Percentiles rank a stretch among this genome's conserved stretches.
These are phyloP conservation scores for Chaetomium olivaceum DNA, from an alignment of 2,329 filamentous ascomycete species.

Conservation along the genomic window DNA sequence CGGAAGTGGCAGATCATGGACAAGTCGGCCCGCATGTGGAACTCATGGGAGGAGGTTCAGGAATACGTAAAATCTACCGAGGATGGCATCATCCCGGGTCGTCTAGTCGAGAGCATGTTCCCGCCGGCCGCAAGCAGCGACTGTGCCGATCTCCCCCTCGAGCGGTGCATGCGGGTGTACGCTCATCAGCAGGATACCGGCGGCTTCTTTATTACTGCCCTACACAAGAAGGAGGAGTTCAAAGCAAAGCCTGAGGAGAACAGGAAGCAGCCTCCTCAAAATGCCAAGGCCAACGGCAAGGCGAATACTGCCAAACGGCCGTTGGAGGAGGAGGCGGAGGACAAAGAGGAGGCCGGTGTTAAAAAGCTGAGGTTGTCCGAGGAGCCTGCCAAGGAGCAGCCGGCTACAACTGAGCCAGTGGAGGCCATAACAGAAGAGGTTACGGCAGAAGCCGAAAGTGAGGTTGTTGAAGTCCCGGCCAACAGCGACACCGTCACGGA, in stretches of 20 bases:
- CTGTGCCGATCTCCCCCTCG: slow-evolving; percentile 70
- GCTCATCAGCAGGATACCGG: slow-evolving; percentile 95
- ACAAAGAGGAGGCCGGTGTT: slow-evolving; percentile 38
- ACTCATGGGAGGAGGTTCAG: slow-evolving; percentile 78
- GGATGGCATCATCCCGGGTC: slow-evolving; percentile 61
- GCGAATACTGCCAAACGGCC: slow-evolving; percentile 39
- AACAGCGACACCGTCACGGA: slow-evolving; percentile 18
- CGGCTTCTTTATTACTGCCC: slow-evolving; percentile 93
- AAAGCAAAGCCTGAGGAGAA: slow-evolving; percentile 70
- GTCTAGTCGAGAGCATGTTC: slow-evolving; percentile 83
- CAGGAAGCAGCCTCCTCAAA: slow-evolving; percentile 40
- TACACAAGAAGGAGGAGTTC: slow-evolving; percentile 90
- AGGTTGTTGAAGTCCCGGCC: slow-evolving; percentile 18
- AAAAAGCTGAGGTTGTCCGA: slow-evolving; percentile 48
- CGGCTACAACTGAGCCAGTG: slow-evolving; percentile 9
- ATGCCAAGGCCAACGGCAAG: slow-evolving; percentile 28
- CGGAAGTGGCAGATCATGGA: slow-evolving; percentile 90
- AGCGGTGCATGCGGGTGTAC: slow-evolving; percentile 91
- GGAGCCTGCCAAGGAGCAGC: slow-evolving; percentile 23
- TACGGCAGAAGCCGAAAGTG: neutral
- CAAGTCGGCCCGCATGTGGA: slow-evolving; percentile 76
- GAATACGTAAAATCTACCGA: slow-evolving; percentile 63
- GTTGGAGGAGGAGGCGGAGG: slow-evolving; percentile 36
- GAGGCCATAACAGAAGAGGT: slow-evolving; percentile 14
- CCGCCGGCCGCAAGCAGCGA: slow-evolving; percentile 56